These are phyloP conservation scores for Colletotrichum gloeosporioides DNA, from an alignment of 2,329 filamentous ascomycete genomes.

Conservation along the genomic window DNA sequence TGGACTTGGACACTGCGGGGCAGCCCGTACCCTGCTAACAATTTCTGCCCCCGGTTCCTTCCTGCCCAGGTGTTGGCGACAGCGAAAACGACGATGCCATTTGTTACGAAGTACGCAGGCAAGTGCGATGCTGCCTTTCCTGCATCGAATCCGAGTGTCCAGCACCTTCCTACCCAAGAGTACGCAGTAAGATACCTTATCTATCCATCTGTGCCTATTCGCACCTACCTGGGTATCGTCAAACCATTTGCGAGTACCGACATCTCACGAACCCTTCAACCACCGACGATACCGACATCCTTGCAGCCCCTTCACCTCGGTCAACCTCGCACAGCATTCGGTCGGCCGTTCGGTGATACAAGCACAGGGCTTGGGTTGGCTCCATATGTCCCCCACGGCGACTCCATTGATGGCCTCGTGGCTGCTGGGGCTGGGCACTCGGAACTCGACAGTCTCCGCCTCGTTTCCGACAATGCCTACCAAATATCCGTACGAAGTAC, in stretches of 20 bases:
- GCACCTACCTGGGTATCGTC: neutral
- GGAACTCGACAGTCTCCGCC: neutral
- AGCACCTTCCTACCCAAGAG: neutral
- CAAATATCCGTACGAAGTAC: neutral
- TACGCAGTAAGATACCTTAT: neutral
- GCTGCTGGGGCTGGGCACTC: slow-evolving; percentile 5
- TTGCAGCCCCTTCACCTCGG: neutral
- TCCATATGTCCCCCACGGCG: neutral
- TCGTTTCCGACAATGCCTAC: neutral
- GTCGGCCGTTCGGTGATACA: neutral
- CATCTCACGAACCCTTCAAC: neutral
- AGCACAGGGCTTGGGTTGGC: neutral
- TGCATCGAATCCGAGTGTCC: neutral
- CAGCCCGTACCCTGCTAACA: slow-evolving; percentile 11
- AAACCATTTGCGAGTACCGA: neutral
- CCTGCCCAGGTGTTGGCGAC: neutral
- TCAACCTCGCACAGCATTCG: neutral
- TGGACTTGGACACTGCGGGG: slow-evolving; percentile 19
- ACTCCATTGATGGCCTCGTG: slow-evolving; percentile 11
- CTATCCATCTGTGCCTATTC: neutral
- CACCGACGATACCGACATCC: neutral
- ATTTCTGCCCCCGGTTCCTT: neutral
- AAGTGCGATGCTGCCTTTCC: neutral
- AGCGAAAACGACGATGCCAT: neutral
- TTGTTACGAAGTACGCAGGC: neutral